Conservation (phyloP, 768 basidiomycete genomes). For the Hygrophoropsis aurantiaca region DNA sequence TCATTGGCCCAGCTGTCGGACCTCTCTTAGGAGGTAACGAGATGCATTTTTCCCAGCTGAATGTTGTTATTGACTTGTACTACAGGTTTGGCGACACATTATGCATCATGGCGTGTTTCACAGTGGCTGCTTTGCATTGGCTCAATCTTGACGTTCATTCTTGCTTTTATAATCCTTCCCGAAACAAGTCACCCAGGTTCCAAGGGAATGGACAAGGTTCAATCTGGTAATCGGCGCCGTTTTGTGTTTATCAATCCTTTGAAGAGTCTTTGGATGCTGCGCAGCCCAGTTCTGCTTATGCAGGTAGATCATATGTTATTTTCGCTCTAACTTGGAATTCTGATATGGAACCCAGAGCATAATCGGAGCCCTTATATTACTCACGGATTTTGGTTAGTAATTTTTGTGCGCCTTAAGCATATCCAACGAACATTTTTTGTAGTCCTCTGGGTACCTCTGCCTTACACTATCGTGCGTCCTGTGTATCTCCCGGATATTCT, state of each 20-base stretch:
- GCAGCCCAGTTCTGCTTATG: conserved; percentile 27
- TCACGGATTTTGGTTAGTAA: conserved; percentile 30
- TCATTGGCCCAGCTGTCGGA: conserved; percentile 32
- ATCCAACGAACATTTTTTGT: background rate
- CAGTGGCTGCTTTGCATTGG: conserved; percentile 25
- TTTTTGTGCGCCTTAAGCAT: background rate
- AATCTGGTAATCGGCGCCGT: conserved; percentile 4
- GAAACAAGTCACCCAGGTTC: conserved; percentile 36
- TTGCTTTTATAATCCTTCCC: conserved; percentile 25
- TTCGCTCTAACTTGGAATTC: background rate
- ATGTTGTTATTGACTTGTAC: background rate
- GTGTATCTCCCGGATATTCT: background rate
- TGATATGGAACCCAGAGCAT: conserved; percentile 16
- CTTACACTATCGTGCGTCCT: conserved; percentile 35
- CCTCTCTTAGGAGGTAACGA: conserved; percentile 25
- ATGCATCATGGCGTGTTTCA: conserved; percentile 33
- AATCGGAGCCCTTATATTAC: conserved; percentile 18
- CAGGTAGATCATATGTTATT: conserved; percentile 15
- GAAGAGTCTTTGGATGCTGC: conserved; percentile 22
- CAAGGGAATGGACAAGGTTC: conserved; percentile 24
- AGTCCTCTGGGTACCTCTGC: conserved; percentile 33
- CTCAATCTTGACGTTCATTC: conserved; percentile 18
- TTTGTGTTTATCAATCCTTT: conserved; percentile 32
- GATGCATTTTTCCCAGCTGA: background rate
- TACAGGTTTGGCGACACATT: conserved; percentile 21